These are phyloP conservation scores for Globisporangium echinulatum DNA, from an alignment of 352 stramenopile species.

Conservation along the genomic window DNA sequence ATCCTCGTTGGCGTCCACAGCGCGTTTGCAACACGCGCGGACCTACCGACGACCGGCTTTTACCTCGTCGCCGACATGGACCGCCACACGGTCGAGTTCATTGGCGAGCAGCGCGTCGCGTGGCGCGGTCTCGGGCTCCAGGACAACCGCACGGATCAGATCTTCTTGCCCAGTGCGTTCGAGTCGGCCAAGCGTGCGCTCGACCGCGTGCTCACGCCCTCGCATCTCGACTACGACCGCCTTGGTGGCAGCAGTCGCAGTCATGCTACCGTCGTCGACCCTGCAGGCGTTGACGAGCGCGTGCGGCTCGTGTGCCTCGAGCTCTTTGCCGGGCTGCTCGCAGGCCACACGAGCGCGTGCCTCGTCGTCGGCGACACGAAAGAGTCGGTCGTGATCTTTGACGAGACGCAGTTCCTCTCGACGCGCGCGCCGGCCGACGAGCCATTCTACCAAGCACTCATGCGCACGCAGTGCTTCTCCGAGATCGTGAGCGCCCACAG, in stretches of 20 bases:
- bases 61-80: constrained; percentile 73
- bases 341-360: constrained; percentile 63
- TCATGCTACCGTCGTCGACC: neutral
- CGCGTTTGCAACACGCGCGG: constrained; percentile 43
- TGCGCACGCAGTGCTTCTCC: constrained; percentile 80
- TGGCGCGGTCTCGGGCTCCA: constrained; percentile 56
- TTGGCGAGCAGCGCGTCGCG: constrained; percentile 40
- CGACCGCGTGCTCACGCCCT: constrained; percentile 44
- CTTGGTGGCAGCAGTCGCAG: constrained; percentile 19
- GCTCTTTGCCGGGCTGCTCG: constrained; percentile 54
- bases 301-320: constrained; percentile 64
- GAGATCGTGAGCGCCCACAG: constrained; percentile 76
- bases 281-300: constrained; percentile 23
- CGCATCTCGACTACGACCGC: constrained; percentile 28
- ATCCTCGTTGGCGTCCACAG: constrained; percentile 86
- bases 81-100: constrained; percentile 62
- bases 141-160: constrained; percentile 25
- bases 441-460: constrained; percentile 57
- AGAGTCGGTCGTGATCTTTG: constrained; percentile 85
- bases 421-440: constrained; percentile 47
- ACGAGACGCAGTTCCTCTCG: constrained; percentile 77
- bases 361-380: constrained; percentile 81
- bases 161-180: constrained; percentile 52
- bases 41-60: constrained; percentile 62
- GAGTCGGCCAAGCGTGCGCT: constrained; percentile 47